Evolutionary conservation across 2,329 filamentous ascomycete species (phyloP), one percentile per base, ranked within the genome.

Genomic region (Didymella keratinophila): DNA sequence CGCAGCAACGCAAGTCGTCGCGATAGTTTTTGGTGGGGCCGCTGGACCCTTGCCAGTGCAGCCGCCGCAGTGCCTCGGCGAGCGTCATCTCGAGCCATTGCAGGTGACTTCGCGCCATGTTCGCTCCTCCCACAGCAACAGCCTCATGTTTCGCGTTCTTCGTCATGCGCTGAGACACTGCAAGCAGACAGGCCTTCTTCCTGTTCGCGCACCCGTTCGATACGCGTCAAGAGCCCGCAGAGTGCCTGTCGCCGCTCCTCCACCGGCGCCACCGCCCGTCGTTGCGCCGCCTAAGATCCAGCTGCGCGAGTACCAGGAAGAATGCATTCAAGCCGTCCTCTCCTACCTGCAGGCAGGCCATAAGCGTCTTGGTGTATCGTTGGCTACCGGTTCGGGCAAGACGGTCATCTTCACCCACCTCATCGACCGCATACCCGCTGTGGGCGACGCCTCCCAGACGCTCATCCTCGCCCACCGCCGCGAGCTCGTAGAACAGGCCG

Each of bases 371-470:
- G 93, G 93, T 0, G 85, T 97, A 5, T 97, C 93, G 0, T 77
- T 97, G 34, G 93, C 93, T 2, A 97, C 93, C 3, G 93, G 93
- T 1, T 88, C 90, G 62, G 93, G 93, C 6, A 97, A 97, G 76
- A 97, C 93, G 8, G 92, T 99, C 72, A 93, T 99, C 68, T 99
- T 99, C 79, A 98, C 94, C 12, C 93, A 97, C 74, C 84, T 99
- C 44, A 96, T 99, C 62, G 87, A 91, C 69, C 89, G 91, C 57
- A 82, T 98, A 49, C 78, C 88, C 6, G 81, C 80, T 11, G 80
- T 81, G 50, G 74, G 83, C 28, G 73, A 79, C 60, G 89, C 89
- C 21, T 86, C 86, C 1, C 92, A 92, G 73, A 96, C 94, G 0
- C 83, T 99, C 58, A 96, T 99, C 63, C 82, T 99, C 42, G 95